phyloP scores from a whole-genome alignment of 768 basidiomycete species.

The Saitozyma podzolica region DNA sequence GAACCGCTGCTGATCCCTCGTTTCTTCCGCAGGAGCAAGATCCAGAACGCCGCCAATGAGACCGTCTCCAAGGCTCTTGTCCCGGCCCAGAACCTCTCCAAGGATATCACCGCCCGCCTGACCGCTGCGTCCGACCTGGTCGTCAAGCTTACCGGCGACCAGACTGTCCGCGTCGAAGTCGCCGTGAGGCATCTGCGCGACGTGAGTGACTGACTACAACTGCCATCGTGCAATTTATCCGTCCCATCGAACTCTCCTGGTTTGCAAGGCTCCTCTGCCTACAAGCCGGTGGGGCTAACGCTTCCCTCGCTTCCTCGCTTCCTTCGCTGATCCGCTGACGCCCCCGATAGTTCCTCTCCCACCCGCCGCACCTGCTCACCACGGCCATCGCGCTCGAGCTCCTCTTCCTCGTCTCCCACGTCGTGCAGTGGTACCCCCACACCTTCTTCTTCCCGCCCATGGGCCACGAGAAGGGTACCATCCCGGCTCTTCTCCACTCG shows the following conservation, averaged over 20 bases:
- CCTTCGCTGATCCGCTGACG: too few species aligned
- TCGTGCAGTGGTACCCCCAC: constrained; percentile 44
- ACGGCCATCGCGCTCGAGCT: constrained; percentile 37
- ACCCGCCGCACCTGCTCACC: constrained; percentile 31
- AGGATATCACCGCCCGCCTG: constrained; percentile 8
- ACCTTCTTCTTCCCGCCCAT: constrained; percentile 43
- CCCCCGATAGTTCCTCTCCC: constrained; percentile 33
- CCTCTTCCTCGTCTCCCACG: constrained; percentile 34
- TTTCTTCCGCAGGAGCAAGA: constrained; percentile 8
- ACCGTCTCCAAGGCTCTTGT: constrained; percentile 14
- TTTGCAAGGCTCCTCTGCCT: too few species aligned
- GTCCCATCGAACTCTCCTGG: too few species aligned
- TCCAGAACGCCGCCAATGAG: constrained; percentile 8
- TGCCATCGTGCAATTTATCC: background rate
- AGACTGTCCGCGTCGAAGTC: too few species aligned
- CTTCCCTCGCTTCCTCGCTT: too few species aligned
- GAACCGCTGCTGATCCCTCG: too few species aligned
- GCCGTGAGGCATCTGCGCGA: background rate
- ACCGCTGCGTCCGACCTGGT: background rate
- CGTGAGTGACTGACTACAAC: background rate
- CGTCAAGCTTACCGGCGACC: too few species aligned
- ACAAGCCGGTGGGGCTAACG: background rate
- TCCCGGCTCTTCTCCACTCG: constrained; percentile 28
- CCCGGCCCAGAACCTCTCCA: constrained; percentile 5
- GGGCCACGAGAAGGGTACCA: constrained; percentile 20